Percentiles rank a stretch among this genome's conserved stretches.
phyloP scores from a whole-genome alignment of 208 protist species.

The Crithidia fasciculata region DNA sequence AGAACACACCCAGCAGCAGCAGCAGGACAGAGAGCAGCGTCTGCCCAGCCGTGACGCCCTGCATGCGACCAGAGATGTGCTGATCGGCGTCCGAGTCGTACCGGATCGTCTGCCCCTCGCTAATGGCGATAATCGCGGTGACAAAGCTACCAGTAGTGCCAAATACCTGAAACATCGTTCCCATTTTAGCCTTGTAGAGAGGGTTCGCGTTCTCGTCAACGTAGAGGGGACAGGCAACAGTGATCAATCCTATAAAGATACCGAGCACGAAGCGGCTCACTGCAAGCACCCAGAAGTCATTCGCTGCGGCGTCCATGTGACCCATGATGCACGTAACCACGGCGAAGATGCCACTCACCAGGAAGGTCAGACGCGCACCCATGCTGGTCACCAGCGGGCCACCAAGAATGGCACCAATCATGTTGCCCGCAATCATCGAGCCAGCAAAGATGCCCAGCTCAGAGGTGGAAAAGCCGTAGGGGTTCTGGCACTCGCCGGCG shows the following conservation, averaged over 20 bases:
- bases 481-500: constrained; percentile 50
- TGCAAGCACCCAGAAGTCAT: constrained; percentile 57
- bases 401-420: constrained; percentile 52
- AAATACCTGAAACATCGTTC: constrained; percentile 59
- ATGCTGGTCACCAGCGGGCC: constrained; percentile 35
- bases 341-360: constrained; percentile 42
- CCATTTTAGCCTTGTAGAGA: constrained; percentile 28
- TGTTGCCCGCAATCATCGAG: constrained; percentile 60
- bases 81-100: constrained; percentile 30
- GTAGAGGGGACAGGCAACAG: constrained; percentile 55
- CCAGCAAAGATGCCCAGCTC: constrained; percentile 59
- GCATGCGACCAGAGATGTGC: constrained; percentile 40
- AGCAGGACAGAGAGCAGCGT: constrained; percentile 37
- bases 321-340: constrained; percentile 39
- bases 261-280: constrained; percentile 60
- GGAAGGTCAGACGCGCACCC: constrained; percentile 47
- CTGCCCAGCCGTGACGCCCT: constrained; percentile 44
- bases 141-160: constrained; percentile 55
- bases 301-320: constrained; percentile 28
- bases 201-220: constrained; percentile 47
- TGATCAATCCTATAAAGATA: constrained; percentile 43
- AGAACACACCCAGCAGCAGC: constrained; percentile 24
- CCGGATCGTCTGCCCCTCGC: constrained; percentile 26
- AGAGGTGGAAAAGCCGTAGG: constrained; percentile 35
- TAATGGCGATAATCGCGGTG: constrained; percentile 43